These are phyloP conservation scores for Leccinum rimulosum DNA, from an alignment of 768 basidiomycete species.

Conservation along the genomic window DNA sequence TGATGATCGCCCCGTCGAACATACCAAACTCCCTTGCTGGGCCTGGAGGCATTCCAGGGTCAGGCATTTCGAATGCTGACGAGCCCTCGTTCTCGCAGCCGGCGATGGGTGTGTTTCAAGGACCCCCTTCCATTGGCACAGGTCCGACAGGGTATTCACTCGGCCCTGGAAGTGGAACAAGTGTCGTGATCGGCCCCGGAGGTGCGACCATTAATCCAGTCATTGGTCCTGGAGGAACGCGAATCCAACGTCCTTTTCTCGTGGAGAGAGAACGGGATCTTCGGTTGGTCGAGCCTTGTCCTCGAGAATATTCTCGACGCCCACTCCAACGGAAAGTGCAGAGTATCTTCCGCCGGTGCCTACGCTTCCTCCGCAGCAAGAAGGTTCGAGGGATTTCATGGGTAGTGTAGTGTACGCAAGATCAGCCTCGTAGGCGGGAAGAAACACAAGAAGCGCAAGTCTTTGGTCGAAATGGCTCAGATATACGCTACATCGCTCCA, in stretches of 20 bases:
- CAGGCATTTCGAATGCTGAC: constrained; percentile 15
- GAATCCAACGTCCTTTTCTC: constrained; percentile 24
- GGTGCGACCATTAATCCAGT: constrained; percentile 17
- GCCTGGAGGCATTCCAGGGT: constrained; percentile 6
- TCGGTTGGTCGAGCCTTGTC: no score
- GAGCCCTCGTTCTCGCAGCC: constrained; percentile 23
- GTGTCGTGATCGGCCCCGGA: constrained; percentile 27
- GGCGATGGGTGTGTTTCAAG: constrained; percentile 29
- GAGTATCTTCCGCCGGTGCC: no score
- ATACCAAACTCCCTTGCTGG: constrained; percentile 6
- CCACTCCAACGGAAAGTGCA: no score
- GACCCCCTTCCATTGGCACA: constrained; percentile 20
- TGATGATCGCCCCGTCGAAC: constrained; percentile 5
- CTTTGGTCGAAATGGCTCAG: no score
- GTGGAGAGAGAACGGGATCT: constrained; percentile 10
- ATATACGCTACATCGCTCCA: no score
- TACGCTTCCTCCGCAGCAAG: no score
- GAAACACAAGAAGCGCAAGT: no score
- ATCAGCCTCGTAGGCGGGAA: no score
- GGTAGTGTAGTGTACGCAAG: no score
- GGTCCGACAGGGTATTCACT: constrained; percentile 20
- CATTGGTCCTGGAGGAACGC: constrained; percentile 18
- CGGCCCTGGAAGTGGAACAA: constrained; percentile 21
- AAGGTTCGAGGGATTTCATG: no score
- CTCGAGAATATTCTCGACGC: no score